Base-by-base conservation (phyloP, 1,139 yeast species). In the Kurtzmaniella quercitrusa region DNA sequence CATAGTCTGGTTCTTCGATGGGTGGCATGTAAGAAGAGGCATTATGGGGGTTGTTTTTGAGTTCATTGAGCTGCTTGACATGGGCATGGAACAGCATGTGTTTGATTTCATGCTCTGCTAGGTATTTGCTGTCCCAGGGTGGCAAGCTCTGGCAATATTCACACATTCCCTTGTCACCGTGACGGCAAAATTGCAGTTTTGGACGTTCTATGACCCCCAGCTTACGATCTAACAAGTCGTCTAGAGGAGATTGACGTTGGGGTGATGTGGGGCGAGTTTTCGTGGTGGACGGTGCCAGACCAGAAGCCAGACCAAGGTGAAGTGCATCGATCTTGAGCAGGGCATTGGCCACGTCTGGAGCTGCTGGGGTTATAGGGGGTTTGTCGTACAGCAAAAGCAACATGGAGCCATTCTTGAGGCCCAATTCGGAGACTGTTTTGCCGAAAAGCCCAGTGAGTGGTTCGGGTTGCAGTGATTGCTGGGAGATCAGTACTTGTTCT, bases 141-240 rank as follows among this genome's bases (percentile, higher is more conserved):
- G 96, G 96, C 46, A 94, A 68, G 0, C 98, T 97, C 42, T 95
- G 82, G 60, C 98, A 93, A 59, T 90, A 89, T 56, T 93, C 98
- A 64, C 98, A 93, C 98, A 93, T 93, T 2, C 98, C 98, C 54
- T 85, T 85, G 34, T 83, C 91, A 3, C 94, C 89, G 60, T 94
- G 98, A 46, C 84, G 79, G 62, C 98, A 93, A 56, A 90, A 70
- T 4, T 65, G 60, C 6, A 89, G 79, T 49, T 71, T 75, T 27
- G 71, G 65, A 34, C 98, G 75, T 34, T 73, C 65, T 47, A 94
- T 89, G 46, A 85, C 68, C 1, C 98, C 99, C 39, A 79, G 78
- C 43, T 77, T 73, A 40, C 70, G 72, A 43, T 85, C 94, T 37
- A 91, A 69, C n/a, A 60, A 60, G 45, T 77, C 77, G 60, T 94